Base-by-base conservation (phyloP, 2,329 filamentous ascomycete genomes). In the Dothideomycetes sp. region DNA sequence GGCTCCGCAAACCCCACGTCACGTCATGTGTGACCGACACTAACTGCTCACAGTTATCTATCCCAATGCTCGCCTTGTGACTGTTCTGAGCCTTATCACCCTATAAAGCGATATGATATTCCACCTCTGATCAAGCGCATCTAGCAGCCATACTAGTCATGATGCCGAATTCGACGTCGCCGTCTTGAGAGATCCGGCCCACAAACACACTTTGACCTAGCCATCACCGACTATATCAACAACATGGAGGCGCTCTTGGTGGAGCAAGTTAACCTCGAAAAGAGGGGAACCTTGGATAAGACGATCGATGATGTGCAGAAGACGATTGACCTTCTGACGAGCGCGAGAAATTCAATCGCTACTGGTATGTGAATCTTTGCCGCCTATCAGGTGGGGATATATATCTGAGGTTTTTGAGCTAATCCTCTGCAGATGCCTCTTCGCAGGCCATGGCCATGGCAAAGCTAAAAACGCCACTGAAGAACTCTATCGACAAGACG, bases 391-490 rank as follows among this genome's bases (percentile, higher is more conserved):
- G n/a, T n/a, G n/a, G n/a, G n/a, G n/a, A n/a, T n/a, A n/a, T n/a
- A n/a, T n/a, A n/a, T n/a, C n/a, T n/a, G n/a, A n/a, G n/a, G n/a
- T n/a, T n/a, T n/a, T n/a, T n/a, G n/a, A n/a, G n/a, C n/a, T n/a
- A n/a, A n/a, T n/a, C n/a, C n/a, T n/a, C n/a, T 4, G 8, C 18
- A 36, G 31, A 36, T 38, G 38, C 4, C 11, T 35, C 30, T 36
- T 31, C 33, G 8, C n/a, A 15, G 4, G 76, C 79, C 31, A 68
- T 88, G 44, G 81, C 79, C 18, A 73, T 96, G 51, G 82, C 84
- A 19, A 88, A 82, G 56, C 73, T 95, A 14, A 87, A 95, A 57
- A 88, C 83, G 47, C 84, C 88, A 0, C 70, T 94, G 41, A 91
- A 88, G 54, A 70, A 80, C 37, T 78, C 80, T 1, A 81, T 96